Evolutionary conservation across 106 monocot species (phyloP).

Genomic region (Posidonia australis): DNA sequence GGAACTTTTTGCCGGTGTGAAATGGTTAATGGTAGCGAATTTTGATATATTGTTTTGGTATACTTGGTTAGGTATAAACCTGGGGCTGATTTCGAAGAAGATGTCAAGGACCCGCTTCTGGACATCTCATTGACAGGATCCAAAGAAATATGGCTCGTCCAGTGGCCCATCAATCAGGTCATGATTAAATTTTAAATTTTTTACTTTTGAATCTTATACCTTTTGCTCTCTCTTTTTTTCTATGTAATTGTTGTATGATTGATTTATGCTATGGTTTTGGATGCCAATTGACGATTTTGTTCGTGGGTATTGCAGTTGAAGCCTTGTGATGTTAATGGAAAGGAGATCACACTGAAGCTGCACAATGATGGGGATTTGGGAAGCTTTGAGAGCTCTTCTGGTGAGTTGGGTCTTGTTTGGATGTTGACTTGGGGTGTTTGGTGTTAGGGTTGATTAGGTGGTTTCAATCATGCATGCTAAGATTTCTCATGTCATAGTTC

Average conservation of each 20-base stretch:
- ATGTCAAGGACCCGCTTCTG: slow-evolving; percentile 4
- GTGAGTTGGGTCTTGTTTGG: slow-evolving; percentile 1
- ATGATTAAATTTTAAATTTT: neutral
- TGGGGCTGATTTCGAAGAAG: neutral
- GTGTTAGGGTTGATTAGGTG: neutral
- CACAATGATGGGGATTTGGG: slow-evolving; percentile 13
- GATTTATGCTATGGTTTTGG: neutral
- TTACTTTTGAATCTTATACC: neutral
- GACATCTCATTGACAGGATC: slow-evolving; percentile 14
- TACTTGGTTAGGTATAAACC: neutral
- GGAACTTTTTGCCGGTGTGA: too few species aligned
- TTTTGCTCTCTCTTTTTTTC: neutral
- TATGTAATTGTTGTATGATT: neutral
- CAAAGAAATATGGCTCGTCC: slow-evolving; percentile 21
- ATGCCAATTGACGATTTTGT: neutral
- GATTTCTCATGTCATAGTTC: neutral
- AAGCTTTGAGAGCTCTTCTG: slow-evolving; percentile 8
- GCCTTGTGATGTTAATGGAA: slow-evolving; percentile 19
- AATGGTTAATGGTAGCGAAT: too few species aligned
- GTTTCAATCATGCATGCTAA: neutral
- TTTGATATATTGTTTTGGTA: too few species aligned
- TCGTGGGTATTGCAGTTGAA: slow-evolving; percentile 7
- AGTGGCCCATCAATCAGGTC: slow-evolving; percentile 20
- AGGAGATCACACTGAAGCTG: slow-evolving; percentile 11
- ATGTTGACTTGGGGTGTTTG: neutral